A percentile compares a stretch with the other conserved stretches of the same genome.
These are phyloP conservation scores for Teunomyces stri DNA, from an alignment of 805 yeast species.

Conservation along the genomic window DNA sequence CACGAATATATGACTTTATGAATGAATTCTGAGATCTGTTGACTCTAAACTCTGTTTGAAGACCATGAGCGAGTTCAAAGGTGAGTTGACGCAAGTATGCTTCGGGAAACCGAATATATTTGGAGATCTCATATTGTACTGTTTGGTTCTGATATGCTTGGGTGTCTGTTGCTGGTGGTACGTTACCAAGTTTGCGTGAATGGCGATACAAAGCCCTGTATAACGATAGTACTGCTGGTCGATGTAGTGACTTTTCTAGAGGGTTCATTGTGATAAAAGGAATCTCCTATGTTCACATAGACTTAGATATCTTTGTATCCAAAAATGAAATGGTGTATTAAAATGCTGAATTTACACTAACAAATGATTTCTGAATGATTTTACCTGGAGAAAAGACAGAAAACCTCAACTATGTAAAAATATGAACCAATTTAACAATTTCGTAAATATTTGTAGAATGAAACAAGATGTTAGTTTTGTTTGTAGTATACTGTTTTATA, in stretches of 20 bases:
- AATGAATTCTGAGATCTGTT: not conserved
- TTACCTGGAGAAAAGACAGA: too few relatives aligned
- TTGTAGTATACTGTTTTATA: too few relatives aligned
- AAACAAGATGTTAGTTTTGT: too few relatives aligned
- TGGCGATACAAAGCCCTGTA: constrained; percentile 1
- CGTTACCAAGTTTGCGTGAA: not conserved
- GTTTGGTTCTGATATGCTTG: not conserved
- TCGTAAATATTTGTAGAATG: too few relatives aligned
- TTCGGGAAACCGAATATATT: not conserved
- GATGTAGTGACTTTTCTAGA: not conserved
- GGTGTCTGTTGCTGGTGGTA: too few relatives aligned
- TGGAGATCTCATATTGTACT: not conserved
- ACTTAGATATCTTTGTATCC: too few relatives aligned
- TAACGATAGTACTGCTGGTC: constrained; percentile 1
- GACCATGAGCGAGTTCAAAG: constrained; percentile 1
- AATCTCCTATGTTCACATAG: too few relatives aligned
- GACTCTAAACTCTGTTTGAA: constrained; percentile 4
- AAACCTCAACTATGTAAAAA: too few relatives aligned
- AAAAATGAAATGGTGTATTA: too few relatives aligned
- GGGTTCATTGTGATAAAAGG: not conserved
- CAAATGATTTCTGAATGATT: too few relatives aligned
- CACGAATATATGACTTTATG: not conserved
- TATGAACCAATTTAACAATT: too few relatives aligned
- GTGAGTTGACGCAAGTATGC: constrained; percentile 2
- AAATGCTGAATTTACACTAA: too few relatives aligned